These are phyloP conservation scores for Biscogniauxia marginata DNA, from an alignment of 2,329 filamentous ascomycete species.

Conservation along the genomic window DNA sequence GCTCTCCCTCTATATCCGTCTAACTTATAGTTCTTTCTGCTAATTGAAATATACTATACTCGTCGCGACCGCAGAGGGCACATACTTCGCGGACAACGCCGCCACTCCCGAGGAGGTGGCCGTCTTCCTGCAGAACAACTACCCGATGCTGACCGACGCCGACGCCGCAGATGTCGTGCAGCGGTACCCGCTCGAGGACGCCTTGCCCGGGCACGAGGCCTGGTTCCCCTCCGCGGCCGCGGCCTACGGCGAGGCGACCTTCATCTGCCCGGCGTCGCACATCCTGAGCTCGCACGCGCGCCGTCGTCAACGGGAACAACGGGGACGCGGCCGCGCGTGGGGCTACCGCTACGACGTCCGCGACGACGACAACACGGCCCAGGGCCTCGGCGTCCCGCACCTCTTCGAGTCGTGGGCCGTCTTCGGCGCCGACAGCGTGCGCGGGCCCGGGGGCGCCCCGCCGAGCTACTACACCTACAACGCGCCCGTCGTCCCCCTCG, in stretches of 20 bases:
- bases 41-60: too few relatives aligned
- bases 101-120: conserved; percentile 34
- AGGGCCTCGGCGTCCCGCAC: conserved; percentile 48
- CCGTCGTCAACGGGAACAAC: neutral
- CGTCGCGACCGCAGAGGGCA: conserved; percentile 40
- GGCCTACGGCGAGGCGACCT: conserved; percentile 46
- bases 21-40: neutral
- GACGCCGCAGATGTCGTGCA: conserved; percentile 37
- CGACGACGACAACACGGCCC: conserved; percentile 35
- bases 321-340: conserved; percentile 32
- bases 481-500: conserved; percentile 42
- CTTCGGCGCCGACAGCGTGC: conserved; percentile 44
- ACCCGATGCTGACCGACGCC: conserved; percentile 39
- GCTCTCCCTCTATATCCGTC: neutral
- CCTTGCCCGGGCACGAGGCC: conserved; percentile 37
- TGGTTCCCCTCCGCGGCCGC: conserved; percentile 38
- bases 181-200: conserved; percentile 38
- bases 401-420: conserved; percentile 47
- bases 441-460: conserved; percentile 23
- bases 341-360: conserved; percentile 51
- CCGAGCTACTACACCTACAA: conserved; percentile 46
- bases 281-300: conserved; percentile 36
- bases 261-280: conserved; percentile 28
- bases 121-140: conserved; percentile 47
- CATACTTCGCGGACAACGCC: conserved; percentile 43